Evolutionary conservation across 2,329 filamentous ascomycete genomes (phyloP).

Genomic region (Stachybotrys chartarum): DNA sequence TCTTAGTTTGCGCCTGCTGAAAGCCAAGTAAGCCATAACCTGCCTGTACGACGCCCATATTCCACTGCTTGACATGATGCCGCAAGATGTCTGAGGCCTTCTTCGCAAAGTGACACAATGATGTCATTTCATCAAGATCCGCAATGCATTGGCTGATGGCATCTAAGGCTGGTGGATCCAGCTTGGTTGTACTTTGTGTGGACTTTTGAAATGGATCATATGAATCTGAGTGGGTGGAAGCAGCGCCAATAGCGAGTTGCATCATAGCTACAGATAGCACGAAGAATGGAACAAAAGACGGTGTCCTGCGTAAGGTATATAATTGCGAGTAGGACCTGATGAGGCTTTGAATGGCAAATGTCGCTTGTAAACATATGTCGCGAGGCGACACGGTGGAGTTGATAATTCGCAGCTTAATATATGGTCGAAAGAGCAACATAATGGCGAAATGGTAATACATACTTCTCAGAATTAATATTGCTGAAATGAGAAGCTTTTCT

Average conservation of each 20-base stretch:
- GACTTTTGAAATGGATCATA: no score
- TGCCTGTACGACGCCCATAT: no score
- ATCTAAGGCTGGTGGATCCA: no score
- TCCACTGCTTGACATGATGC: no score
- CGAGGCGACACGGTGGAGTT: constrained; percentile 56
- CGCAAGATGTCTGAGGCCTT: no score
- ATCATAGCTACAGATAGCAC: constrained; percentile 55
- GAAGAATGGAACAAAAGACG: constrained; percentile 55
- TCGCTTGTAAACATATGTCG: constrained; percentile 57
- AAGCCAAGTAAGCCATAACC: no score
- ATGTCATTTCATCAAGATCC: no score
- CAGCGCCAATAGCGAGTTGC: constrained; percentile 48
- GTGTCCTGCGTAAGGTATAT: constrained; percentile 51
- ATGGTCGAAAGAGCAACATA: constrained; percentile 66
- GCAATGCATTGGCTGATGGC: no score
- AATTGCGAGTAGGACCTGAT: constrained; percentile 50
- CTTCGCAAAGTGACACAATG: no score
- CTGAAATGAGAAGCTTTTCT: no score
- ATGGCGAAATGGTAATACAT: constrained; percentile 67
- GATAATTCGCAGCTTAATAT: constrained; percentile 58
- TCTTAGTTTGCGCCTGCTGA: no score
- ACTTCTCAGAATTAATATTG: constrained; percentile 23
- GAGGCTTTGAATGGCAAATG: constrained; percentile 51
- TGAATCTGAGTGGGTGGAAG: constrained; percentile 14
- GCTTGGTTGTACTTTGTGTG: no score